Conservation (phyloP, 192 early-diverging fungal genomes). For the Coemansia sp. region DNA sequence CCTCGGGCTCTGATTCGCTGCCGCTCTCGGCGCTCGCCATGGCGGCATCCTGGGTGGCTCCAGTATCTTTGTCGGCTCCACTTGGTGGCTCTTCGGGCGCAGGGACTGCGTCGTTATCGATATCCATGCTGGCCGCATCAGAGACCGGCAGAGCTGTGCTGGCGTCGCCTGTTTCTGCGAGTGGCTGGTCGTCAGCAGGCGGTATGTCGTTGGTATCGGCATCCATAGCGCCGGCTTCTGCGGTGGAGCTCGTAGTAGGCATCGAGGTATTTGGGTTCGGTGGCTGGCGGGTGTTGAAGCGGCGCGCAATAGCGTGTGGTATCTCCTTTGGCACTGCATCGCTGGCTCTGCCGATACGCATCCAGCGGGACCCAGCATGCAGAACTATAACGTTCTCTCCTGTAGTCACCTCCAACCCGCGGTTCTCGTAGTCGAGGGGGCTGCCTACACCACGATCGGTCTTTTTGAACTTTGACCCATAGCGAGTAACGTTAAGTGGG, state of each 20-base stretch:
- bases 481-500: slow-evolving; percentile 27
- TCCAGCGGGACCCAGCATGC: slow-evolving; percentile 79
- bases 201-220: slow-evolving; percentile 8
- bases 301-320: slow-evolving; percentile 79
- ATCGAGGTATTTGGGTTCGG: neutral
- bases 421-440: neutral
- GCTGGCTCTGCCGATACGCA: slow-evolving; percentile 79
- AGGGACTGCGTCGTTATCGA: neutral
- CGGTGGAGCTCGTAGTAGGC: neutral
- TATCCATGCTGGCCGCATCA: neutral
- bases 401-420: slow-evolving; percentile 21
- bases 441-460: slow-evolving; percentile 28
- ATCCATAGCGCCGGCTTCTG: slow-evolving; percentile 10
- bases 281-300: slow-evolving; percentile 22
- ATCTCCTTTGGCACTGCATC: slow-evolving; percentile 75
- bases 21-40: neutral
- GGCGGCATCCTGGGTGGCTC: slow-evolving; percentile 1
- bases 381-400: slow-evolving; percentile 77
- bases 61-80: too few relatives aligned
- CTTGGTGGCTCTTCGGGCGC: neutral
- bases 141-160: neutral
- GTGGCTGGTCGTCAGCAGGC: neutral
- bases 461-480: slow-evolving; percentile 35
- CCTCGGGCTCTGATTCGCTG: neutral
- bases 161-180: neutral